These are phyloP conservation scores for Raddia guianensis DNA, from an alignment of 176 grass and related monocot species.

Conservation along the genomic window DNA sequence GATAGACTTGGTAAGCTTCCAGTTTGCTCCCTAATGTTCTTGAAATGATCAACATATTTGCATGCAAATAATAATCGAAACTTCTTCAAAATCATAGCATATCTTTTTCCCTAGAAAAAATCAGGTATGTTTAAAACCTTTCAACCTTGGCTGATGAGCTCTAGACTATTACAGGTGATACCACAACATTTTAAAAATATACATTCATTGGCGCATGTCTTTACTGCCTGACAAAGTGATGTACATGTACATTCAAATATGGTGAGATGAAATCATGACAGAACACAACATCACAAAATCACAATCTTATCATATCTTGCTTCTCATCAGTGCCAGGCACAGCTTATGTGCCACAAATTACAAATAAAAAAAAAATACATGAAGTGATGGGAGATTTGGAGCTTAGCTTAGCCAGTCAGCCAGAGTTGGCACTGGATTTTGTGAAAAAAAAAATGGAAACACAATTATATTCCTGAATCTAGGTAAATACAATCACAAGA, in stretches of 20 bases:
- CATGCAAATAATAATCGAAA: conserved; percentile 11
- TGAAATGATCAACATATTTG: neutral
- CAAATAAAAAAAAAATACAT: neutral
- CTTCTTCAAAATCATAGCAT: no score
- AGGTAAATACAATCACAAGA: neutral
- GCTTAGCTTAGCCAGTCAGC: no score
- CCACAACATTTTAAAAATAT: neutral
- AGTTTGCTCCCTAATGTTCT: conserved; percentile 1
- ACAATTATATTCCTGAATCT: neutral
- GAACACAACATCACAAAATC: neutral
- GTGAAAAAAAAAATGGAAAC: neutral
- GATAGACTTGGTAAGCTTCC: neutral
- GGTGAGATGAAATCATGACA: neutral
- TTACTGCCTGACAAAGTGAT: neutral
- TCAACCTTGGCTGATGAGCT: neutral
- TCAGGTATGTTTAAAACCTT: neutral
- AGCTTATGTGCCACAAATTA: neutral
- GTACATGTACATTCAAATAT: neutral
- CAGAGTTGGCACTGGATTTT: neutral
- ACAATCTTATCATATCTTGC: neutral
- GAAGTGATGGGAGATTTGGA: neutral
- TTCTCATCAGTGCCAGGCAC: neutral
- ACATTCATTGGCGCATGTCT: no score
- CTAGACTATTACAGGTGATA: neutral
- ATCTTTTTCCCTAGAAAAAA: neutral